Evolutionary conservation across 805 yeast species (phyloP), one percentile per base, ranked within the genome.

Genomic region (Starmera dryadoides): DNA sequence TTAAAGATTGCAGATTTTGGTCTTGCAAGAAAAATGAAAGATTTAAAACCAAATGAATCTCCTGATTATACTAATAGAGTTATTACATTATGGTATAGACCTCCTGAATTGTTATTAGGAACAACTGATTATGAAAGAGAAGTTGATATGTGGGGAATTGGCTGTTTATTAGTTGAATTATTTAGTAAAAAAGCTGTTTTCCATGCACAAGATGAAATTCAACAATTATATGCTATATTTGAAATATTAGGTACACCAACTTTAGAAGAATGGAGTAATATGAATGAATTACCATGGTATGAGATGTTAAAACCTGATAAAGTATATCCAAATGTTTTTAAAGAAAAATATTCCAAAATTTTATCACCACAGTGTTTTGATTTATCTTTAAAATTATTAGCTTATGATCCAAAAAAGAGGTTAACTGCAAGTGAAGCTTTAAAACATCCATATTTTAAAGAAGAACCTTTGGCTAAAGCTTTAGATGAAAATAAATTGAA

Each of bases 81-180:
- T 31, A 93, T 93, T 39, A 93, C 98, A 0, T 66, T 93, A 30
- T 93, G 98, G 98, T 91, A 93, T 59, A 73, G 98, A 42, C 98
- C 98, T 1, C 98, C 98, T 0, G 98, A 91, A 59, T 69, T 93
- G 25, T 64, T 93, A 30, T 61, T 93, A 42, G 98, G 98, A 1
- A 79, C 95, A 0, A 89, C 98, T 0, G 81, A 79, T 42, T 93
- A 93, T 60, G 93, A 89, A 0, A 64, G 87, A 31, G 96, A 86
- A 50, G 93, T 93, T 9, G 98, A 93, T 56, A 79, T 87, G 48
- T 93, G 98, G 98, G 96, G 98, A 0, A 80, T 87, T 44, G 98
- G 98, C 3, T 93, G 98, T 63, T 66, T 93, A 20, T 64, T 93
- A 43, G 73, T 87, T 21, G 98, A 93, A 58, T 59, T 93, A 30